These are phyloP conservation scores for Furcasterigmium sp. DNA, from an alignment of 2,329 filamentous ascomycete genomes.

Conservation along the genomic window DNA sequence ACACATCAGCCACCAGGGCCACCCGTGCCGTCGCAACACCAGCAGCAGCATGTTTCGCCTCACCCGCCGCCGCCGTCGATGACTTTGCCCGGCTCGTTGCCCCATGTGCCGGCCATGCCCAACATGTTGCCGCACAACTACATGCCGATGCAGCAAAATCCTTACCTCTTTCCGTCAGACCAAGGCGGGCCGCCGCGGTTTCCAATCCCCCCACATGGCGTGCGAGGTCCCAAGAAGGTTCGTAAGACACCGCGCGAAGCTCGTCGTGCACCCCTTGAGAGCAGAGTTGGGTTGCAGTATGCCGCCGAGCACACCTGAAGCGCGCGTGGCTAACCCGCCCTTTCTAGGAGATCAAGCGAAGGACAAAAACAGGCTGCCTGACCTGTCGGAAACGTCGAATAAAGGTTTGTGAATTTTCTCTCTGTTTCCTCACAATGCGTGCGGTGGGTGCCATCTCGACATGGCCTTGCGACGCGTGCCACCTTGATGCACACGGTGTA, in stretches of 20 bases:
- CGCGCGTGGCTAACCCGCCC: conserved; percentile 1
- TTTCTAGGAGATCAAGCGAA: conserved; percentile 54
- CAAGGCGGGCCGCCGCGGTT: conserved; percentile 36
- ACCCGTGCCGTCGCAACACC: conserved; percentile 18
- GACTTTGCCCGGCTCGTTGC: conserved; percentile 26
- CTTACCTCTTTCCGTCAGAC: conserved; percentile 22
- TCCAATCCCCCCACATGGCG: conserved; percentile 37
- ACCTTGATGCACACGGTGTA: too few species aligned
- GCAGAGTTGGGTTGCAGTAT: conserved; percentile 3
- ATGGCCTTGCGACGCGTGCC: too few species aligned
- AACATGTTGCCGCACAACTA: conserved; percentile 1
- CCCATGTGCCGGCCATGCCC: conserved; percentile 31
- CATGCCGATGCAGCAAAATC: conserved; percentile 28
- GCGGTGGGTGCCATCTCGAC: too few species aligned
- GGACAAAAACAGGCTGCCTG: conserved; percentile 58
- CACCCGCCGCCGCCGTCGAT: conserved; percentile 26
- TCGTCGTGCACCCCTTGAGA: too few species aligned
- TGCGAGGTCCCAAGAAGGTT: conserved; percentile 54
- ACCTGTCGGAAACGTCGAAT: conserved; percentile 58
- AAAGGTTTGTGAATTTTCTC: conserved; percentile 42
- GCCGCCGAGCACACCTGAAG: too few species aligned
- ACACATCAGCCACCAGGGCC: conserved; percentile 9
- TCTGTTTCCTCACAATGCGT: too few species aligned
- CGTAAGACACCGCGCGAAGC: too few species aligned
- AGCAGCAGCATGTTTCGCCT: conserved; percentile 10